phyloP scores from a whole-genome alignment of 1,284 basidiomycete genomes.

The Papiliotrema nemorosa region DNA sequence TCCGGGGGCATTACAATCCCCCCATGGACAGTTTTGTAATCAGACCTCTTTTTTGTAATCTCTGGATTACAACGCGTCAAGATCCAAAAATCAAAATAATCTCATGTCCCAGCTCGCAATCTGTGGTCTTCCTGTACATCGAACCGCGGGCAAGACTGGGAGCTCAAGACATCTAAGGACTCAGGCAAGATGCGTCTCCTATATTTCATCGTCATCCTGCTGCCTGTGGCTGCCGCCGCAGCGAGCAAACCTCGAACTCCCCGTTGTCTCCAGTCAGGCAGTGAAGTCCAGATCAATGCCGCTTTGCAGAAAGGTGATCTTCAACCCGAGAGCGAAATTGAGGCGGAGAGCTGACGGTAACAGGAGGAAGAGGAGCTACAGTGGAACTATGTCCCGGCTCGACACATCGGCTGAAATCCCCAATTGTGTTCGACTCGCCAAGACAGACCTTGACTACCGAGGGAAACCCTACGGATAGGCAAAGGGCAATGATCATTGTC shows the following conservation, averaged over 20 bases:
- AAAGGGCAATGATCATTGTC: conserved; percentile 43
- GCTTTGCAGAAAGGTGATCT: conserved; percentile 37
- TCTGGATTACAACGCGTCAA: no score
- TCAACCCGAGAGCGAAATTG: neutral
- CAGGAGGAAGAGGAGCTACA: conserved; percentile 35
- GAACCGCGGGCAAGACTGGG: no score
- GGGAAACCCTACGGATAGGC: conserved; percentile 31
- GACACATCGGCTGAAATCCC: conserved; percentile 37
- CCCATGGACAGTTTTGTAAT: no score
- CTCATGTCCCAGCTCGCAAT: no score
- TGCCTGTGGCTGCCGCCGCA: conserved; percentile 15
- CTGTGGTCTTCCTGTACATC: no score
- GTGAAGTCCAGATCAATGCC: conserved; percentile 40
- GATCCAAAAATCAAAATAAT: no score
- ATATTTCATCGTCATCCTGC: conserved; percentile 14
- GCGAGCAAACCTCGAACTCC: neutral
- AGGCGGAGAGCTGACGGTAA: neutral
- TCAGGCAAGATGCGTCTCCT: conserved; percentile 30
- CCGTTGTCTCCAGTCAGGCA: conserved; percentile 38
- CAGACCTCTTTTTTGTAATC: no score
- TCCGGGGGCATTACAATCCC: no score
- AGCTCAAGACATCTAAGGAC: no score
- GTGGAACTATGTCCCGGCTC: conserved; percentile 46
- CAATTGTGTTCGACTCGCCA: conserved; percentile 41
- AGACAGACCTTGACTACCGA: conserved; percentile 43